Percentiles rank a stretch among this genome's conserved stretches.
phyloP scores from a whole-genome alignment of 2,329 filamentous ascomycete species.

The Fusarium sp. region DNA sequence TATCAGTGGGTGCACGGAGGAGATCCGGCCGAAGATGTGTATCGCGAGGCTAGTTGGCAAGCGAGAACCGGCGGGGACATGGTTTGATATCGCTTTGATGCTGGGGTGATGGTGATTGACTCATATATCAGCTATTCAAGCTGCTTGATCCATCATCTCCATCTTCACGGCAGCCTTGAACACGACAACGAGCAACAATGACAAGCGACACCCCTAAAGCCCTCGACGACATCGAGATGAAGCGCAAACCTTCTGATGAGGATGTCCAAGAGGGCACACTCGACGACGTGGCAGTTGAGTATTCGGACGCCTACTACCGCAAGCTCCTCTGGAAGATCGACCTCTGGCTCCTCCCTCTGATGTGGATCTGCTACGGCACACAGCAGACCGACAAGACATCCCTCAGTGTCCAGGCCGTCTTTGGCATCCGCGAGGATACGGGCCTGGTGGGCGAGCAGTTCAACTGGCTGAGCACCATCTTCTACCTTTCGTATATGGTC shows the following conservation, averaged over 20 bases:
- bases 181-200: not conserved
- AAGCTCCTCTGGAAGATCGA: conserved; percentile 49
- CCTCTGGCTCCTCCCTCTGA: conserved; percentile 46
- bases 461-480: conserved; percentile 48
- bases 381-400: conserved; percentile 50
- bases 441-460: conserved; percentile 47
- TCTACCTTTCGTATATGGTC: conserved; percentile 47
- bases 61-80: not conserved
- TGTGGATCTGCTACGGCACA: conserved; percentile 48
- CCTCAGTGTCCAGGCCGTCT: conserved; percentile 46
- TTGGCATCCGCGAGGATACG: conserved; percentile 47
- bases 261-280: not conserved
- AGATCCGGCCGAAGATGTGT: not conserved
- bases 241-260: not conserved
- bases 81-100: not conserved
- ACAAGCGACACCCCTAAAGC: not conserved
- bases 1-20: not conserved
- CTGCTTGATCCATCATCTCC: not conserved
- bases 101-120: not conserved
- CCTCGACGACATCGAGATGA: not conserved
- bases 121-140: not conserved
- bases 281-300: conserved; percentile 17
- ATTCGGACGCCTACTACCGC: conserved; percentile 42
- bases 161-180: not conserved
- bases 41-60: not conserved